Base-by-base conservation (phyloP, 495 filamentous ascomycete species). In the Lophiotrema nucula region DNA sequence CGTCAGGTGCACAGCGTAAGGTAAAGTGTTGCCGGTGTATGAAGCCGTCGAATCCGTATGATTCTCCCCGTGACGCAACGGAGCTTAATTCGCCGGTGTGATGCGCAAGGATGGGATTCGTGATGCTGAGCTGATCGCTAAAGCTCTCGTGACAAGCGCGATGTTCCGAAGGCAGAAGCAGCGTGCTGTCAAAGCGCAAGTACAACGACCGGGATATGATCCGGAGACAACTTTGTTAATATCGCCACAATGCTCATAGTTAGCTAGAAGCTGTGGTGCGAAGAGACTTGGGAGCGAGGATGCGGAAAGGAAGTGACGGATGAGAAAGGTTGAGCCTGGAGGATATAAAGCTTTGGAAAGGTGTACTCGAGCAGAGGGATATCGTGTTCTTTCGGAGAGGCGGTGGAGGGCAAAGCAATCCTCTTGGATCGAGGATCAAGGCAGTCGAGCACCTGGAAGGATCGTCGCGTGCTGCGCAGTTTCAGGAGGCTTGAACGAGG, bases 331-430 rank as follows among this genome's bases (percentile, higher is more conserved):
- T 19, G 48, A 11, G 48, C 23, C 18, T 52, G 35, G 10, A 52
- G 35, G 19, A 43, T 35, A 52, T 52, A 52, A 24, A 52, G 10
- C 6, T 19, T 8, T 16, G 28, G 31, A 16, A 13, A 39, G n/a
- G 48, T 41, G 35, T 28, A 21, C 22, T 37, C 33, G 25, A 37
- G 27, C 25, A 27, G 24, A 49, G 24, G 4, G 25, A 25, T 37
- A 23, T 44, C 46, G 18, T 58, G 47, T 44, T 47, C 47, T 59
- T 38, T 45, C 52, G 16, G 28, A 25, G 56, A 59, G 56, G 56
- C 56, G 46, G 35, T 24, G 56, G 19, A 45, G 6, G 15, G 44
- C 44, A 10, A 8, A 26, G 44, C 23, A 22, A 25, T 47, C 44
- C 44, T 21, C 6, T 43, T 35, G 31, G 8, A 35, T 35, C n/a